phyloP scores from a whole-genome alignment of 176 grass and related monocot genomes.

The Eremochloa ophiuroides region DNA sequence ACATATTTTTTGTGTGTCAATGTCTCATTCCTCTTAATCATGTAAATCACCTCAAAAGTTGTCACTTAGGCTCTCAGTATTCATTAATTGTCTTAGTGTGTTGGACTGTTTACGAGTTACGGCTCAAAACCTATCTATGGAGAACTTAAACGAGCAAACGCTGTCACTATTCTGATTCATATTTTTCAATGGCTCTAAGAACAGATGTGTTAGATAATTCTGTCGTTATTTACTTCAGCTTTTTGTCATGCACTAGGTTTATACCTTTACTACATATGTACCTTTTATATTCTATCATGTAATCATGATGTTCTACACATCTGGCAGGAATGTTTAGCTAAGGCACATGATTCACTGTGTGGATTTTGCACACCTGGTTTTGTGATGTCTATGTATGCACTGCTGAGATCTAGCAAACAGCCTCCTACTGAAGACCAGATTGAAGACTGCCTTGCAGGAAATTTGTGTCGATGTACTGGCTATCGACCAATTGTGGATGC shows the following conservation, averaged over 20 bases:
- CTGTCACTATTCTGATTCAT: too few species aligned
- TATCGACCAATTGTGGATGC: conserved; percentile 95
- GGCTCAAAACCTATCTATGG: too few species aligned
- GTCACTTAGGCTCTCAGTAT: too few species aligned
- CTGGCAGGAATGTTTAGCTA: conserved; percentile 73
- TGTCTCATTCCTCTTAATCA: too few species aligned
- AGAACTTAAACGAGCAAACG: too few species aligned
- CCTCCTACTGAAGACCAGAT: conserved; percentile 82
- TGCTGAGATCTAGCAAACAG: conserved; percentile 77
- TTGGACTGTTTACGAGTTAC: too few species aligned
- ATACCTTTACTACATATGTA: background rate
- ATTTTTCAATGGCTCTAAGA: background rate
- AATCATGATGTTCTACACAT: background rate
- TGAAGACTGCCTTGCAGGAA: conserved; percentile 87
- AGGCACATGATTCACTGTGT: conserved; percentile 90
- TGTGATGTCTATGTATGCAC: conserved; percentile 95
- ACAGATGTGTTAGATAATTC: background rate
- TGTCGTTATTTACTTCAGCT: background rate
- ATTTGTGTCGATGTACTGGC: conserved; percentile 95
- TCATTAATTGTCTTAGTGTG: too few species aligned
- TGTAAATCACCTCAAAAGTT: too few species aligned
- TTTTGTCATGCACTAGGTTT: background rate
- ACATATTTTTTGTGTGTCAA: too few species aligned
- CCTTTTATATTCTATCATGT: background rate
- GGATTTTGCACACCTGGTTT: conserved; percentile 99